These are phyloP conservation scores for Allium fistulosum DNA, from an alignment of 106 monocot genomes.

Conservation along the genomic window DNA sequence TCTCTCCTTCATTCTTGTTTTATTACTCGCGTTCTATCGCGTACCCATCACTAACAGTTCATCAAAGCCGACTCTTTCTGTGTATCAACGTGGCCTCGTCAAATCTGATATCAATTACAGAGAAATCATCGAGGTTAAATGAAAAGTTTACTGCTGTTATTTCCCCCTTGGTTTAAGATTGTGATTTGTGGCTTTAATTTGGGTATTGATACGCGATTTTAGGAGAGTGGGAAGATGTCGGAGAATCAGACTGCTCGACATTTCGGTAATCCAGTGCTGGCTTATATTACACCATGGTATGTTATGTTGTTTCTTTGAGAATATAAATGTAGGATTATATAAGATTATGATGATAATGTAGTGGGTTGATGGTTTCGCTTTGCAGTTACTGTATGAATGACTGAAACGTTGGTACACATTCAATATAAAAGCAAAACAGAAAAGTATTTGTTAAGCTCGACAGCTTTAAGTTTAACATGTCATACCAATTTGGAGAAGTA, in stretches of 20 bases:
- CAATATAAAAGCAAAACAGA: too few species aligned
- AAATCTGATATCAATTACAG: constrained; percentile 33
- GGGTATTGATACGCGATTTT: not conserved
- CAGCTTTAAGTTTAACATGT: too few species aligned
- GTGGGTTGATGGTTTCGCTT: too few species aligned
- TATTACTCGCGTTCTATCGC: constrained; percentile 11
- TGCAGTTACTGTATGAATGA: too few species aligned
- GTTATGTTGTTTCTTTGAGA: not conserved
- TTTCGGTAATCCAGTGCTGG: constrained; percentile 72
- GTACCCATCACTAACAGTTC: not conserved
- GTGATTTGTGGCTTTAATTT: not conserved
- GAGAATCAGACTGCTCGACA: constrained; percentile 37
- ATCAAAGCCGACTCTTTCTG: constrained; percentile 17
- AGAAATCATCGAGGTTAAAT: constrained; percentile 68
- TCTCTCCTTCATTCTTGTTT: constrained; percentile 13
- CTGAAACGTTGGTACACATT: too few species aligned
- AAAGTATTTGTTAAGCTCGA: too few species aligned
- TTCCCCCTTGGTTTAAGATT: not conserved
- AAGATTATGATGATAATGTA: too few species aligned
- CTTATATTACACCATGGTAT: constrained; percentile 93
- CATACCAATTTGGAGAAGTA: too few species aligned
- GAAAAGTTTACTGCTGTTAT: too few species aligned
- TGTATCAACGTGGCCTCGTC: constrained; percentile 57
- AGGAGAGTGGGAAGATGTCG: constrained; percentile 54
- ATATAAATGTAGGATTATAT: too few species aligned